These are phyloP conservation scores for Aspergillus ibericus DNA, from an alignment of 2,329 filamentous ascomycete genomes.

Conservation along the genomic window DNA sequence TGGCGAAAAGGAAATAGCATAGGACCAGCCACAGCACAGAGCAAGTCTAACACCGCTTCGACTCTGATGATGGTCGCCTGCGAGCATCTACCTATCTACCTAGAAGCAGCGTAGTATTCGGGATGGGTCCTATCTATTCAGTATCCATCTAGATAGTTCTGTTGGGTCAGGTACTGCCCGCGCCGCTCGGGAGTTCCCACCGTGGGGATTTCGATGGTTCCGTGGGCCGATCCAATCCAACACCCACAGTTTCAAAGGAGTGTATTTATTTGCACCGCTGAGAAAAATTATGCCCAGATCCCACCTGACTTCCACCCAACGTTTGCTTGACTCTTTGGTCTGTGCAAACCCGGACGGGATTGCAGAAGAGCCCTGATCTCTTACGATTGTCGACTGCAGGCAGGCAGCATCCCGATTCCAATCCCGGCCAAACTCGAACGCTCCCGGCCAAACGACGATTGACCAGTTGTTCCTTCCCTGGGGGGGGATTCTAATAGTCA, in stretches of 20 bases:
- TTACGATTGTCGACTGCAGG: neutral
- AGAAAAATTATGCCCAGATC: no score
- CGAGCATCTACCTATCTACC: neutral
- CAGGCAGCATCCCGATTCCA: conserved; percentile 1
- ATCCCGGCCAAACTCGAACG: neutral
- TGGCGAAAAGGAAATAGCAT: no score
- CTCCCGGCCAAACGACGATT: neutral
- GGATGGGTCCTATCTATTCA: neutral
- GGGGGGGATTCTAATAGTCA: neutral
- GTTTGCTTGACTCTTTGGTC: conserved; percentile 20
- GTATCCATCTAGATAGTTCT: no score
- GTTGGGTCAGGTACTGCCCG: conserved; percentile 1
- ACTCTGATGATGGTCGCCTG: neutral
- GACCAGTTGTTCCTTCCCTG: neutral
- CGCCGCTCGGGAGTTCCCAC: conserved; percentile 9
- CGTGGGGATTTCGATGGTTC: conserved; percentile 13
- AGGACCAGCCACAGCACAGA: neutral
- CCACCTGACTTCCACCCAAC: neutral
- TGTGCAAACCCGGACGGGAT: conserved; percentile 24
- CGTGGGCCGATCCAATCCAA: conserved; percentile 8
- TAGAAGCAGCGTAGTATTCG: neutral
- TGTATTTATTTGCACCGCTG: neutral
- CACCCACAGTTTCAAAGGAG: neutral
- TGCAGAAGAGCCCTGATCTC: conserved; percentile 15
- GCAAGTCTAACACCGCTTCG: neutral